phyloP scores from a whole-genome alignment of 192 early-diverging fungal species.

The Phycomyces blakesleeanus region DNA sequence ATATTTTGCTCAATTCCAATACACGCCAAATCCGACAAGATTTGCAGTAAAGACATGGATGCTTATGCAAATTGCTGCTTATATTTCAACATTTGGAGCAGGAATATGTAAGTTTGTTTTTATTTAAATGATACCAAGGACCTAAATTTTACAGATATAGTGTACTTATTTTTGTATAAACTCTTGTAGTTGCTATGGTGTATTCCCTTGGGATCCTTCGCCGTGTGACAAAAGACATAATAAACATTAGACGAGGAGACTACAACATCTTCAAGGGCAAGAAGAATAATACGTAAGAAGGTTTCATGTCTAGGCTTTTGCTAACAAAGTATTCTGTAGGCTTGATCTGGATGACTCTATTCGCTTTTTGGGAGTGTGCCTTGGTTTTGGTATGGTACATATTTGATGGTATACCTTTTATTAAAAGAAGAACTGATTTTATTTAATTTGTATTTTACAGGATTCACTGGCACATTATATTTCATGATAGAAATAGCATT shows the following conservation, averaged over 20 bases:
- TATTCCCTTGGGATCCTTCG: slow-evolving; percentile 30
- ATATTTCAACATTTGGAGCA: slow-evolving; percentile 22
- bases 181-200: slow-evolving; percentile 21
- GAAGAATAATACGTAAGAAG: slow-evolving; percentile 29
- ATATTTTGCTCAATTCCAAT: slow-evolving; percentile 21
- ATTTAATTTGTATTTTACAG: not conserved
- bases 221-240: slow-evolving; percentile 32
- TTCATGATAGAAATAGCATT: slow-evolving; percentile 33
- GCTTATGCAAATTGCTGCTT: slow-evolving; percentile 25
- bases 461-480: slow-evolving; percentile 33
- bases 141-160: not conserved
- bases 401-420: not conserved
- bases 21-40: slow-evolving; percentile 17
- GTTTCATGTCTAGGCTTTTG: not conserved
- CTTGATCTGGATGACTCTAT: slow-evolving; percentile 35
- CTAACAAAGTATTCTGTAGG: slow-evolving; percentile 5
- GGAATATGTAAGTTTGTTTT: slow-evolving; percentile 17
- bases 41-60: slow-evolving; percentile 26
- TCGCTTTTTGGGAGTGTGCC: slow-evolving; percentile 29
- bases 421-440: not conserved
- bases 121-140: not conserved
- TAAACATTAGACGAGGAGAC: slow-evolving; percentile 24
- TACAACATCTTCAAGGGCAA: slow-evolving; percentile 37
- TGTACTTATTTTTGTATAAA: not conserved
- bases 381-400: slow-evolving; percentile 31